A percentile compares a stretch with the other conserved stretches of the same genome.
Evolutionary conservation across 768 basidiomycete genomes (phyloP).

Genomic region (Boletales sp.): DNA sequence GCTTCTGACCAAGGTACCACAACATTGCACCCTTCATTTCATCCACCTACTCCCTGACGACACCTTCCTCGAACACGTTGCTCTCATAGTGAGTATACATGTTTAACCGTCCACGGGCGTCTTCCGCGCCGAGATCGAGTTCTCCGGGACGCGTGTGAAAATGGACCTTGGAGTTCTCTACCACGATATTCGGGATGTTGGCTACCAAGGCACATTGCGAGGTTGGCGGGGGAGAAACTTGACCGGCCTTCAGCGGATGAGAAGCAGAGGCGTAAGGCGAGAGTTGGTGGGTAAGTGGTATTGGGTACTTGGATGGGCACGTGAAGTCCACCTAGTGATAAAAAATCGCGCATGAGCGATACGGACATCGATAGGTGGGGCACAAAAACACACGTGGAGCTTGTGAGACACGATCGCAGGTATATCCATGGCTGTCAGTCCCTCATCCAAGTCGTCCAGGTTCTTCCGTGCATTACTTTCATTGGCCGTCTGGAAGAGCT

Average conservation of each 20-base stretch:
- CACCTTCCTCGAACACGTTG: constrained; percentile 41
- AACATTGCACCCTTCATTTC: constrained; percentile 37
- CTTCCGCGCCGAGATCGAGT: constrained; percentile 40
- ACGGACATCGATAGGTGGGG: no score
- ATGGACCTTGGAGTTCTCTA: constrained; percentile 8
- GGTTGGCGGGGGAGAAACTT: background rate
- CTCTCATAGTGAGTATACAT: constrained; percentile 39
- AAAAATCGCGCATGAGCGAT: background rate
- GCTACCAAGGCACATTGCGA: background rate
- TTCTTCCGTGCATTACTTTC: background rate
- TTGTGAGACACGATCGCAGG: constrained; percentile 6
- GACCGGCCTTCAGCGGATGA: constrained; percentile 14
- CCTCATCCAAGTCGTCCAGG: background rate
- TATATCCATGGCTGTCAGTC: constrained; percentile 5
- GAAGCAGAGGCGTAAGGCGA: constrained; percentile 17
- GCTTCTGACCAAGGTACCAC: constrained; percentile 28
- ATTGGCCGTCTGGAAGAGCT: constrained; percentile 1
- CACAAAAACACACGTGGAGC: constrained; percentile 14
- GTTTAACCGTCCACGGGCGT: constrained; percentile 28
- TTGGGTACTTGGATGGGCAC: constrained; percentile 36
- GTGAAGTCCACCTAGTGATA: constrained; percentile 31
- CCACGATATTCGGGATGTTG: constrained; percentile 7
- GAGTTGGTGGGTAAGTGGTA: constrained; percentile 8
- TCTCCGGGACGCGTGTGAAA: constrained; percentile 45
- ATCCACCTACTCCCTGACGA: constrained; percentile 45